Evolutionary conservation across 306 rosid genomes (phyloP).

Genomic region (Medicago truncatula): MtrunA17r5.0-ANR NC_053048.1:10833001-10833500

Average conservation of each 20-base stretch:
- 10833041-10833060: slow-evolving; percentile 42
- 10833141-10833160: slow-evolving; percentile 5
- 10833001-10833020: slow-evolving; percentile 94
- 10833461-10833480: no score
- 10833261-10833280: slow-evolving; percentile 13
- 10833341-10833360: slow-evolving; percentile 19
- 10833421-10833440: no score
- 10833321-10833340: not conserved
- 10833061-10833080: not conserved
- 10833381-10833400: not conserved
- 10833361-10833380: slow-evolving; percentile 14
- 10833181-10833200: slow-evolving; percentile 27
- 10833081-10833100: slow-evolving; percentile 2
- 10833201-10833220: slow-evolving; percentile 13
- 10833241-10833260: slow-evolving; percentile 5
- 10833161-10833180: slow-evolving; percentile 13
- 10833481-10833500: no score
- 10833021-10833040: slow-evolving; percentile 99
- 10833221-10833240: slow-evolving; percentile 21
- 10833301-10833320: slow-evolving; percentile 22
- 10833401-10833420: not conserved
- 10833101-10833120: not conserved
- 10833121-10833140: not conserved
- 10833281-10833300: slow-evolving; percentile 16
- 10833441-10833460: no score